Evolutionary conservation across 2,329 filamentous ascomycete species (phyloP).

Genomic region (Epichloe aotearoae): DNA sequence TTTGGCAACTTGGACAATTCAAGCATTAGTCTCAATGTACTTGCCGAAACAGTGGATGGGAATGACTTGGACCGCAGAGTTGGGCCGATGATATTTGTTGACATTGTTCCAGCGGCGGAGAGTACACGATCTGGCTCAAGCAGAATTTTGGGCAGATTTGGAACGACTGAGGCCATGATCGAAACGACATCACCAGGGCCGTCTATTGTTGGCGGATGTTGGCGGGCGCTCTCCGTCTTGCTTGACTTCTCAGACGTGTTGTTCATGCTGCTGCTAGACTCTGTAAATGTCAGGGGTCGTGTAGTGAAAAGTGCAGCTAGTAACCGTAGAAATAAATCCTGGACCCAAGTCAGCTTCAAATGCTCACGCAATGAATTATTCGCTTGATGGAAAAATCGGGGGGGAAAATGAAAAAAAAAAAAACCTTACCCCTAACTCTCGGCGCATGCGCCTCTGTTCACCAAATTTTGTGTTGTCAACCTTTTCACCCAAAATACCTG

Average conservation of each 20-base stretch:
- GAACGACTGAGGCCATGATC: constrained; percentile 67
- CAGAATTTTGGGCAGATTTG: constrained; percentile 68
- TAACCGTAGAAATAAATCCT: constrained; percentile 82
- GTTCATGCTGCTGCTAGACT: constrained; percentile 27
- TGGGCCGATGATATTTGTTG: constrained; percentile 68
- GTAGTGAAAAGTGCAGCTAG: constrained; percentile 92
- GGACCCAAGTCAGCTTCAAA: constrained; percentile 11
- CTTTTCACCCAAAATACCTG: constrained; percentile 81
- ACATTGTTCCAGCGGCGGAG: constrained; percentile 66
- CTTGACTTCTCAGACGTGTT: constrained; percentile 24
- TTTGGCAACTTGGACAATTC: constrained; percentile 66
- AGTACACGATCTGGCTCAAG: constrained; percentile 76
- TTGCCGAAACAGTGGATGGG: constrained; percentile 67
- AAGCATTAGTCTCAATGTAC: constrained; percentile 58
- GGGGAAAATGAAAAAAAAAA: too few species aligned
- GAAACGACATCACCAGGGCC: constrained; percentile 63
- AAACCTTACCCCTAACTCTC: constrained; percentile 61
- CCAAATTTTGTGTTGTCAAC: constrained; percentile 97
- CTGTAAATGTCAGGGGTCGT: constrained; percentile 60
- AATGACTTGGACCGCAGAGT: constrained; percentile 74
- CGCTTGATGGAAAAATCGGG: too few species aligned
- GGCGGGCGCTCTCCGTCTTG: constrained; percentile 21
- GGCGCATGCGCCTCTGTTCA: constrained; percentile 82
- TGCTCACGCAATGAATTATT: too few species aligned
- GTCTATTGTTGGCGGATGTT: constrained; percentile 9